Base-by-base conservation (phyloP, 2,329 filamentous ascomycete species). In the Grosmannia clavigera region DNA sequence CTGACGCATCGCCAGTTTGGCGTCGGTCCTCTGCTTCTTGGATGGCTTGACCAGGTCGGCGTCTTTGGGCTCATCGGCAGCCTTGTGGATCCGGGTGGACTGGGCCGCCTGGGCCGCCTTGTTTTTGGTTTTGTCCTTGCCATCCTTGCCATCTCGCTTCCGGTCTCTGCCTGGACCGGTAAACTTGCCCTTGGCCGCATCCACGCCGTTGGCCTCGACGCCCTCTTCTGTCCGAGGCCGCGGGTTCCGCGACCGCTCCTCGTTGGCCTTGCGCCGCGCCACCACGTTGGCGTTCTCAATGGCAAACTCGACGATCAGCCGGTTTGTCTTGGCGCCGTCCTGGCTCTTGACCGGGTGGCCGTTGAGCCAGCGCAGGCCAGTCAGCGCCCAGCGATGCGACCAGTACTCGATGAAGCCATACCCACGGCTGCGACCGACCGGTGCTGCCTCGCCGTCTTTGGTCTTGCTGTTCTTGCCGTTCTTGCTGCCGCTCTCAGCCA, bases 391-490 rank as follows among this genome's bases (percentile, higher is more conserved):
- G 57, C 94, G 87, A 70, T 99, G 94, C 35, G 89, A 94, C 65
- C 85, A 88, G 74, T 96, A 99, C 75, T 99, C 94, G 66, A 99
- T 88, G 76, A 99, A 99, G 14, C 95, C 94, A 71, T 99, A 99
- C 5, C 94, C 94, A 70, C 92, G 83, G 70, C 88, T 94, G 70
- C 88, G 83, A 52, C 56, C 54, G 58, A n/a, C 33, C 55, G 9
- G 88, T 90, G 57, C 78, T 84, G 19, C 5, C 31, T 38, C 33
- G 52, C 14, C 50, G 70, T 87, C 92, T 69, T 88, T 29, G 40
- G 2, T 14, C 51, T 22, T 25, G 5, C 19, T 9, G n/a, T 22
- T 51, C 19, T 55, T n/a, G 54, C 92, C 91, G 46, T 82, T 79
- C 73, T 95, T 91, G 10, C 3, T 25, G 11, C 4, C 52, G 46